Percentiles rank a stretch among this genome's conserved stretches.
These are phyloP conservation scores for Chytriomyces sp. DNA, from an alignment of 192 early-diverging fungal species.

Conservation along the genomic window DNA sequence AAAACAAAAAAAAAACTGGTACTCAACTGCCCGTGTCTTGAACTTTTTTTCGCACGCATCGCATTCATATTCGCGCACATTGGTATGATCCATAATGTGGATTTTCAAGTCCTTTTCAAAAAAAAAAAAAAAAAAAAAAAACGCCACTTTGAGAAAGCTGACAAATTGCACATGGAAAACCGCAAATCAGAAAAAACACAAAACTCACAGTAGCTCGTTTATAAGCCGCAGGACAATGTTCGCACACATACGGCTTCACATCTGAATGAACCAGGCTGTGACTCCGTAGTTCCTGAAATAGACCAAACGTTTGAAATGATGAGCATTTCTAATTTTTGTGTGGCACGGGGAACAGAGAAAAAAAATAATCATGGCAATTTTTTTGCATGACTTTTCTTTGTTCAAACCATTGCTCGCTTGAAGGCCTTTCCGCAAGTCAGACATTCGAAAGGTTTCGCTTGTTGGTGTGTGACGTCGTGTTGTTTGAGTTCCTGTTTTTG, in stretches of 20 bases:
- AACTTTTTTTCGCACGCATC: slow-evolving; percentile 20
- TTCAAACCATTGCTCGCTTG: slow-evolving; percentile 25
- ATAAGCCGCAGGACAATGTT: slow-evolving; percentile 20
- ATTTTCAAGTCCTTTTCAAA: slow-evolving; percentile 30
- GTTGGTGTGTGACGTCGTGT: slow-evolving; percentile 26
- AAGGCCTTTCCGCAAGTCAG: slow-evolving; percentile 29
- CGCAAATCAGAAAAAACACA: slow-evolving; percentile 5
- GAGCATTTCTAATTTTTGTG: too few relatives aligned
- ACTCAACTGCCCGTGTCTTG: slow-evolving; percentile 22
- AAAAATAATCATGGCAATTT: too few relatives aligned
- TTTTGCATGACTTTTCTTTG: too few relatives aligned
- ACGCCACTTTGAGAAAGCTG: not conserved
- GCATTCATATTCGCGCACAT: slow-evolving; percentile 28
- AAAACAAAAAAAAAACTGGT: too few relatives aligned
- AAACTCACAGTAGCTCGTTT: slow-evolving; percentile 25
- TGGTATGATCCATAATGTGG: slow-evolving; percentile 29
- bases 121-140: not conserved
- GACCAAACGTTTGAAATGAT: too few relatives aligned
- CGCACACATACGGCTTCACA: slow-evolving; percentile 25
- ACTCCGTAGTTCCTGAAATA: slow-evolving; percentile 28
- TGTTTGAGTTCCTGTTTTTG: slow-evolving; percentile 30
- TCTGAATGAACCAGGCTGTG: slow-evolving; percentile 26
- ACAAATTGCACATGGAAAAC: not conserved
- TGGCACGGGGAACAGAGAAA: too few relatives aligned
- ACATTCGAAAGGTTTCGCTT: slow-evolving; percentile 29